These are phyloP conservation scores for Fraxinus xanthoxyloides DNA, from an alignment of 305 asterid species.

Conservation along the genomic window DNA sequence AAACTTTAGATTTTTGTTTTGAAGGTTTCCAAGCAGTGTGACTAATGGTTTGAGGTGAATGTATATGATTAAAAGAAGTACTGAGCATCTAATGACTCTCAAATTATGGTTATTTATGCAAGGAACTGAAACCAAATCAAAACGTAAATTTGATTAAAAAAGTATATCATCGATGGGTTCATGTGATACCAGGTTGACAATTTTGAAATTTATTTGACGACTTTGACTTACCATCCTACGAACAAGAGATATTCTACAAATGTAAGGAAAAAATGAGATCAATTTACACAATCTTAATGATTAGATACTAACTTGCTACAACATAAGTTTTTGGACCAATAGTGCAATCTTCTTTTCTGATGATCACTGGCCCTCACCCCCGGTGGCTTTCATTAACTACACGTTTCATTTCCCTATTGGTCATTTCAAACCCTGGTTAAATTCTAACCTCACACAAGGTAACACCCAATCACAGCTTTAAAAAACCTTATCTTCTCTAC, in stretches of 20 bases:
- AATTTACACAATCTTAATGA: neutral
- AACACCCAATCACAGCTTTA: constrained; percentile 33
- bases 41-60: neutral
- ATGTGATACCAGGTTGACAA: neutral
- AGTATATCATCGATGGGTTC: neutral
- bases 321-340: neutral
- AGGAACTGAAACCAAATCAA: neutral
- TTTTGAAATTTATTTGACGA: neutral
- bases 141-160: neutral
- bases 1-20: neutral
- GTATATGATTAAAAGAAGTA: neutral
- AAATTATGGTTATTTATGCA: neutral
- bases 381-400: constrained; percentile 23
- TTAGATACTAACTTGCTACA: neutral
- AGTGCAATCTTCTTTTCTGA: neutral
- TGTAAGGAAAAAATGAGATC: neutral
- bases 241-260: neutral
- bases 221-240: neutral
- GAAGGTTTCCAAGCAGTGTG: neutral
- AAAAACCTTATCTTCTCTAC: constrained; percentile 71
- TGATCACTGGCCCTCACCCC: constrained; percentile 24
- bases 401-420: constrained; percentile 32
- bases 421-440: constrained; percentile 32
- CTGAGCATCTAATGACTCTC: neutral
- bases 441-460: constrained; percentile 37